Evolutionary conservation across 2,329 filamentous ascomycete genomes (phyloP).

Genomic region (Akanthomyces uredinophilus): DNA sequence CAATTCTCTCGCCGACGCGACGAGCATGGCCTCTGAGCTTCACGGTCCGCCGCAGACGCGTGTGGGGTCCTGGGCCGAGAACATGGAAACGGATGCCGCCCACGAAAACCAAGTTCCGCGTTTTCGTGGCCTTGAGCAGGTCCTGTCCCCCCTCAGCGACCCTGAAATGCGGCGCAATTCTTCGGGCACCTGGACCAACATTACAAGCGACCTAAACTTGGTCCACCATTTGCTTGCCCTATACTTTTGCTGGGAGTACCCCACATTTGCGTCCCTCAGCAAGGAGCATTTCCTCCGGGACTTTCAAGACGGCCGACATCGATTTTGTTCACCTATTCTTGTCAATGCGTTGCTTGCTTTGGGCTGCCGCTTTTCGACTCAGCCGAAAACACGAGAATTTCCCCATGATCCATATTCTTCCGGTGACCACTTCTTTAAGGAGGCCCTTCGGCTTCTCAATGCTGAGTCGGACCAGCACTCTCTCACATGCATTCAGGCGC

Average conservation of each 20-base stretch:
- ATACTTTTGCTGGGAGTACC: slow-evolving; percentile 74
- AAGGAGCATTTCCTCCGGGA: slow-evolving; percentile 66
- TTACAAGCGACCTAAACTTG: slow-evolving; percentile 53
- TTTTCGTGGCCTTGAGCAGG: slow-evolving; percentile 41
- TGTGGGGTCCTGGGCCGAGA: slow-evolving; percentile 47
- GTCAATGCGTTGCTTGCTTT: slow-evolving; percentile 62
- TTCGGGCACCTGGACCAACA: slow-evolving; percentile 51
- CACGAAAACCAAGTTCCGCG: slow-evolving; percentile 27
- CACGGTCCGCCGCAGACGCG: slow-evolving; percentile 38
- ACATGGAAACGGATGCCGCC: slow-evolving; percentile 30
- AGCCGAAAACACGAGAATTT: slow-evolving; percentile 58
- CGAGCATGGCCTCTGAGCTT: slow-evolving; percentile 41
- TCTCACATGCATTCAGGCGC: slow-evolving; percentile 67
- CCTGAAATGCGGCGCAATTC: slow-evolving; percentile 38
- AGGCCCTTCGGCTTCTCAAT: slow-evolving; percentile 57
- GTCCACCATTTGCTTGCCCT: slow-evolving; percentile 60
- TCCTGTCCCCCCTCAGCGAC: slow-evolving; percentile 42
- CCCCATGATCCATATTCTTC: slow-evolving; percentile 58
- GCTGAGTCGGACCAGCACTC: slow-evolving; percentile 54
- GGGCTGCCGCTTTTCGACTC: slow-evolving; percentile 64
- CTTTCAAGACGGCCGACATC: slow-evolving; percentile 53
- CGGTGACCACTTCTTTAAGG: slow-evolving; percentile 70
- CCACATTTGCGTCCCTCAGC: slow-evolving; percentile 67
- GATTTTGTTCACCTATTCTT: slow-evolving; percentile 63
- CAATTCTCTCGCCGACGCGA: slow-evolving; percentile 41